Conservation (phyloP, 192 early-diverging fungal species). For the Backusella tuberculispora region DNA sequence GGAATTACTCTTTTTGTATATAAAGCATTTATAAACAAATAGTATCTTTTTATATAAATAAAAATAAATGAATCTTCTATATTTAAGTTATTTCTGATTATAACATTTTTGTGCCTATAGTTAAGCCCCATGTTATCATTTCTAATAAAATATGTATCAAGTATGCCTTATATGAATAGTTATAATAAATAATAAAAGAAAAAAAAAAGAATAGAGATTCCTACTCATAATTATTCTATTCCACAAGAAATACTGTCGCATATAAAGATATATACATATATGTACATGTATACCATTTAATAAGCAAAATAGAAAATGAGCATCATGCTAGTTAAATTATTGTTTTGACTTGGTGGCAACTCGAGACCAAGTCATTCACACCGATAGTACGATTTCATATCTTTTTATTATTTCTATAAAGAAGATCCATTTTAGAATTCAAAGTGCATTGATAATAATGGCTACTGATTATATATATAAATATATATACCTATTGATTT, state of each 20-base stretch:
- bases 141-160: too few species aligned
- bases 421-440: background rate
- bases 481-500: background rate
- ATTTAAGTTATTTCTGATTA: too few species aligned
- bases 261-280: background rate
- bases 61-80: background rate
- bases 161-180: too few species aligned
- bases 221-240: too few species aligned
- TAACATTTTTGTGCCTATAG: too few species aligned
- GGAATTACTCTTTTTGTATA: constrained; percentile 6
- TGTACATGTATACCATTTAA: background rate
- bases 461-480: background rate
- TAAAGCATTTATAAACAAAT: background rate
- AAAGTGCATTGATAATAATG: background rate
- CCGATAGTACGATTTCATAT: background rate
- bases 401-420: background rate
- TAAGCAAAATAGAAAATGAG: background rate
- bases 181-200: too few species aligned
- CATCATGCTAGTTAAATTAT: background rate
- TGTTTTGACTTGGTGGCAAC: background rate
- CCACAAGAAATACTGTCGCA: background rate
- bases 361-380: constrained; percentile 1
- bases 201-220: too few species aligned
- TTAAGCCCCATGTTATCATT: too few species aligned
- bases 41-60: background rate